Base-by-base conservation (phyloP, 345 rosid species). In the Murraya paniculata region DNA sequence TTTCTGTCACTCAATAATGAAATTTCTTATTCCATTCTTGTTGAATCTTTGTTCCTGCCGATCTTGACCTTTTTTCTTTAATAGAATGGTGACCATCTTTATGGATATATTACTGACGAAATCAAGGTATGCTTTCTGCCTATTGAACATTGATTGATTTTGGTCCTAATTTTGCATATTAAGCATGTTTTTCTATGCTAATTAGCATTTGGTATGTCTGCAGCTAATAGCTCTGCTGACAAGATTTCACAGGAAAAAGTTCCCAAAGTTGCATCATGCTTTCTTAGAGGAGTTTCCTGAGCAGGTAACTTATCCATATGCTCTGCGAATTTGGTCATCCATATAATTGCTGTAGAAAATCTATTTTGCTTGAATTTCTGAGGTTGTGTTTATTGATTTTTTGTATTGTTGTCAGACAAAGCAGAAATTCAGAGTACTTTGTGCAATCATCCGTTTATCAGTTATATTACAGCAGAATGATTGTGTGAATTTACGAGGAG, bases 181-280 rank as follows among this genome's bases (percentile, higher is more conserved):
- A 39, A 78, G n/a, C 11, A 14, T 39, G 56, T 39, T 27, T 64
- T 48, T 69, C 41, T 71, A 24, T 71, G 78, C 81, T 86, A 71
- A 84, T 77, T 11, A 31, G 9, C 22, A 6, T 77, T 60, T 79
- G 21, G 30, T 39, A 30, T 56, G 41, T 41, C 77, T 84, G 39
- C 84, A 92, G 97, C 68, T 91, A 78, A 87, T 92, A 74, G 93
- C 93, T 21, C 61, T 89, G 64, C 94, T 92, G 53, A 78, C 86
- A 61, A 88, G 86, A 85, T 84, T 88, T 85, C 94, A 92, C 68
- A 81, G 94, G 80, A 92, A 90, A 81, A 92, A 90, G 77, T 86
- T 88, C 76, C 97, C 91, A 9, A 84, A 87, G 80, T 78, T 80
- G 68, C 81, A 81, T 65, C 79, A 71, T 71, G 61, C 76, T 73